Conservation (phyloP, 441 rosid genomes). For the Gossypium trilobum region DNA sequence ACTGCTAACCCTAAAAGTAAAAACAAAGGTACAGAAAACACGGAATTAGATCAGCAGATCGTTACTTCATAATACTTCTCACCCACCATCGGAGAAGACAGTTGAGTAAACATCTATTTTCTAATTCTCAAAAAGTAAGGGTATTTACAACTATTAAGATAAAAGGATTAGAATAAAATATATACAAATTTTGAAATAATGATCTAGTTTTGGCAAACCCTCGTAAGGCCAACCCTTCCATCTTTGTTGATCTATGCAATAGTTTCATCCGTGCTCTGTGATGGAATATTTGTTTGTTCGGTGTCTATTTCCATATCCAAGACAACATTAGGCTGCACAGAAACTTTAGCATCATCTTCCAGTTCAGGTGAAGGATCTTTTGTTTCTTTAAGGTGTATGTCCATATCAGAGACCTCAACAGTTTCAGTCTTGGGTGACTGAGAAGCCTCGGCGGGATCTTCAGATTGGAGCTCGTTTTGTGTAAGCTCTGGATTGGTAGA, state of each 20-base stretch:
- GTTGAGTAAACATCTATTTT: background rate
- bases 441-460: background rate
- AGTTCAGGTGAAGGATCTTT: background rate
- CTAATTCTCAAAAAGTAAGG: background rate
- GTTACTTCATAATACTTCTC: background rate
- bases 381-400: conserved; percentile 15
- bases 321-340: background rate
- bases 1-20: background rate
- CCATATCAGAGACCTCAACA: conserved; percentile 3
- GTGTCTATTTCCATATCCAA: conserved; percentile 9
- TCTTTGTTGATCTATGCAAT: background rate
- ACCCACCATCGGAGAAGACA: background rate
- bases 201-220: background rate
- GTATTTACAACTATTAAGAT: background rate
- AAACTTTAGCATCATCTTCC: conserved; percentile 6
- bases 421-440: conserved; percentile 3
- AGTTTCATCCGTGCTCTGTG: background rate
- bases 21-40: background rate
- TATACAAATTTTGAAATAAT: background rate
- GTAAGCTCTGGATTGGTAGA: conserved; percentile 12
- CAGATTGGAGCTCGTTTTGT: conserved; percentile 8
- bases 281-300: conserved; percentile 15
- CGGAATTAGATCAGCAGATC: background rate
- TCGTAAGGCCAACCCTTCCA: background rate
- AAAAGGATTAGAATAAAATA: background rate